Conservation (phyloP, 2,329 filamentous ascomycete genomes). For the Colletotrichum orbiculare region DNA sequence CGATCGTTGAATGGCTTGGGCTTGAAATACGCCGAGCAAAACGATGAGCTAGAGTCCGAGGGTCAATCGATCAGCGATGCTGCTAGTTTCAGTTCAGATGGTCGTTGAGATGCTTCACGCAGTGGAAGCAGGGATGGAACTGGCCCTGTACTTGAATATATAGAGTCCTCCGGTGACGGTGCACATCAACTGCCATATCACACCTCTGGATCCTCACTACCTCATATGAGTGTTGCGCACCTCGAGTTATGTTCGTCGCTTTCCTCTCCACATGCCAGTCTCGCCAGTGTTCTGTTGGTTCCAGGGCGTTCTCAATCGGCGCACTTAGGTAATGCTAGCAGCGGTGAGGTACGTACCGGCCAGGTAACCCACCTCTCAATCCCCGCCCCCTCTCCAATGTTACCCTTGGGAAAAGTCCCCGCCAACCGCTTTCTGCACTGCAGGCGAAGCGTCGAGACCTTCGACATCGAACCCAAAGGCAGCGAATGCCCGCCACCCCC, state of each 20-base stretch:
- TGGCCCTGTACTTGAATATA: not conserved
- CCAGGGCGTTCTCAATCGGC: no score
- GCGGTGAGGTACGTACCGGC: constrained; percentile 11
- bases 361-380: not conserved
- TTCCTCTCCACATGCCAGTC: no score
- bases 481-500: constrained; percentile 2
- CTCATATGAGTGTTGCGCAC: no score
- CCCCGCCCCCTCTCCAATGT: constrained; percentile 12
- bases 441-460: constrained; percentile 21
- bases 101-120: constrained; percentile 15
- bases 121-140: not conserved
- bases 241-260: no score
- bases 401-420: constrained; percentile 16
- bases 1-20: constrained; percentile 45
- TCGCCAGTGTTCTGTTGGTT: no score
- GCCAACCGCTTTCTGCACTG: constrained; percentile 32
- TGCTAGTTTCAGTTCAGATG: constrained; percentile 49
- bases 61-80: constrained; percentile 50
- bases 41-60: constrained; percentile 51
- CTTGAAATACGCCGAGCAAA: constrained; percentile 45
- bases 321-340: no score
- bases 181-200: no score
- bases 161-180: not conserved
- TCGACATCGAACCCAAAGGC: constrained; percentile 18
- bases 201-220: no score